Evolutionary conservation across 2,329 filamentous ascomycete species (phyloP), one percentile per base, ranked within the genome.

Genomic region (Knufia fluminis): DNA sequence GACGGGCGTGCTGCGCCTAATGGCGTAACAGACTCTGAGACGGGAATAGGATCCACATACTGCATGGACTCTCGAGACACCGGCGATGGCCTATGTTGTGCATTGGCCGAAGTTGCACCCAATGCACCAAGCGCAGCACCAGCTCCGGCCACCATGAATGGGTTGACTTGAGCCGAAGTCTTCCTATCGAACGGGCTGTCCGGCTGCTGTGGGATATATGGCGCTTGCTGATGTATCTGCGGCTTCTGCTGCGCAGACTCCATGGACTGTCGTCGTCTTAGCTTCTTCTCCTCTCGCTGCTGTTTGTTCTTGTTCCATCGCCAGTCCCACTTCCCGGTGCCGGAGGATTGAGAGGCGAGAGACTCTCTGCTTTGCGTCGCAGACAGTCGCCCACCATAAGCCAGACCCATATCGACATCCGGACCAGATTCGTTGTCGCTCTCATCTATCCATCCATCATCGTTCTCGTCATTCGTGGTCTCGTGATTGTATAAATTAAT

Each of bases 391-490:
- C 71, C 72, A 36, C 81, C 82, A 57, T 82, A 85, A 1, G 80
- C 80, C 48, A 85, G 71, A 22, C 67, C 78, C 24, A 75, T 77
- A 57, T 76, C 74, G 41, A 74, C 66, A 61, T 75, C 79, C 28
- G 69, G 65, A 16, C 69, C 73, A n/a, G 68, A 68, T 38, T 74
- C 71, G 36, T 75, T 74, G 19, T 72, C 74, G 24, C 76, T 76
- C n/a, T 72, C 71, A 53, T 78, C 77, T 54, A 79, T 74, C 78
- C 78, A 82, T 24, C 77, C 76, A 19, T 78, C 76, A 20, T 74
- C 71, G 19, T 66, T 68, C 52, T 53, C 52, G 53, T 53, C 46
- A 42, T 28, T 39, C 19, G 39, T 45, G 19, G 40, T 46, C 33
- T 51, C 49, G 46, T 53, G 46, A 33, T 54, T 38, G 9, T 49